phyloP scores from a whole-genome alignment of 2,329 filamentous ascomycete genomes.

The Neofusicoccum ribis region DNA sequence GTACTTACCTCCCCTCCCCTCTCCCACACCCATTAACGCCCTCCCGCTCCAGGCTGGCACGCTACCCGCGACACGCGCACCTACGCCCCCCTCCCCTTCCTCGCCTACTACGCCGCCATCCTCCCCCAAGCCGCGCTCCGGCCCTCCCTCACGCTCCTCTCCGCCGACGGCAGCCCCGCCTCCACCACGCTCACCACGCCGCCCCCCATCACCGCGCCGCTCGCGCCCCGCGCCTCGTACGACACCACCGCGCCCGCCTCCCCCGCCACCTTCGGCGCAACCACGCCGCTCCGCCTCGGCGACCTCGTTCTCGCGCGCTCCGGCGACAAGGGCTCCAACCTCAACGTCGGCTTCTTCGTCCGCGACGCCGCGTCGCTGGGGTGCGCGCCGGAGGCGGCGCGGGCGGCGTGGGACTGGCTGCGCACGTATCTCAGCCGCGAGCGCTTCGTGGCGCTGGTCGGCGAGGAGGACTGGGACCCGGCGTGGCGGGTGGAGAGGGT shows the following conservation, averaged over 20 bases:
- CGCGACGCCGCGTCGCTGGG: constrained; percentile 26
- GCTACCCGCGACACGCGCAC: constrained; percentile 32
- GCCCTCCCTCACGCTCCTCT: constrained; percentile 25
- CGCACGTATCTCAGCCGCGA: constrained; percentile 25
- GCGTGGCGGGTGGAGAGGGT: constrained; percentile 31
- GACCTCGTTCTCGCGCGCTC: constrained; percentile 47
- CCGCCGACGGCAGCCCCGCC: constrained; percentile 24
- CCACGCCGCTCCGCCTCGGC: constrained; percentile 39
- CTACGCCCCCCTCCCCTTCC: constrained; percentile 32
- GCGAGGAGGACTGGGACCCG: constrained; percentile 30
- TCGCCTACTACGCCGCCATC: constrained; percentile 32
- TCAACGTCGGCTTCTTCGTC: constrained; percentile 39
- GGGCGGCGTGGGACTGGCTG: constrained; percentile 32
- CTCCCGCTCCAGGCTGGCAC: constrained; percentile 23
- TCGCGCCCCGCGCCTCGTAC: constrained; percentile 28
- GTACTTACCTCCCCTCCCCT: not conserved
- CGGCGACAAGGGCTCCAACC: constrained; percentile 40
- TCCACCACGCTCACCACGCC: not conserved
- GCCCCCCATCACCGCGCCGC: constrained; percentile 13
- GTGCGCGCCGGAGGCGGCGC: not conserved
- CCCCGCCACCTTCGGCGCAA: constrained; percentile 27
- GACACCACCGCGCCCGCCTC: constrained; percentile 27
- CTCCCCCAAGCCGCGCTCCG: not conserved
- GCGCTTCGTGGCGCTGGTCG: constrained; percentile 23
- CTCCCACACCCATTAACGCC: not conserved